Evolutionary conservation across 768 basidiomycete genomes (phyloP), one percentile per base, ranked within the genome.

Genomic region (Mycena latifolia): DNA sequence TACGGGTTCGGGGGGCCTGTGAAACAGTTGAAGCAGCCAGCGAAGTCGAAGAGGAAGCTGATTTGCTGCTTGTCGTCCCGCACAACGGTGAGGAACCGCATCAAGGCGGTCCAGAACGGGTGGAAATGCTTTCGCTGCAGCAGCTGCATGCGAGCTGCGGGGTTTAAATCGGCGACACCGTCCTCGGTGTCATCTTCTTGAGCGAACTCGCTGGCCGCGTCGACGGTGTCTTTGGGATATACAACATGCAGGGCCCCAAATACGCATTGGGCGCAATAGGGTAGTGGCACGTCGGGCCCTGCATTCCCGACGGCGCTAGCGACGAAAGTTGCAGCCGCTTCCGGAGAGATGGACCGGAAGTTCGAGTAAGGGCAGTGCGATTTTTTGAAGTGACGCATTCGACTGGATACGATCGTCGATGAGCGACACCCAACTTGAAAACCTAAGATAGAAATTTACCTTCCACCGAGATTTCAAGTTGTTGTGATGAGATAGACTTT

Each of bases 81-180:
- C 20, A 31, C 43, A 17, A 45, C 55, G 20, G 41, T 56, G 56
- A 57, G 56, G 43, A 57, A 57, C 15, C 56, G 56, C 7, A 10
- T 25, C 18, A 57, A 3, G 31, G 45, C 56, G n/a, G 45, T 57
- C 56, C 56, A 57, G 22, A 57, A 57, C 12, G 56, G 18, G 31
- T 57, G 56, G 29, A 57, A 57, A 2, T 57, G 29, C 10, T 57
- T 57, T 10, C 56, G 45, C 45, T 57, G 56, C 6, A 57, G 14
- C 29, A 5, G 46, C 31, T 57, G 56, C 56, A 47, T 57, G 56
- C 56, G 56, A 4, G 47, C 56, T 2, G 43, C 22, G 12, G 56
- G 56, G 15, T 57, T 47, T 31, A 57, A 5, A 22, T 33, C 50
- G 5, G 56, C 24, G 11, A 47, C 56, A 15, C 20, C 56, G 2